These are phyloP conservation scores for Plasmodiophora brassicae DNA, from an alignment of 208 protist genomes.

Conservation along the genomic window DNA sequence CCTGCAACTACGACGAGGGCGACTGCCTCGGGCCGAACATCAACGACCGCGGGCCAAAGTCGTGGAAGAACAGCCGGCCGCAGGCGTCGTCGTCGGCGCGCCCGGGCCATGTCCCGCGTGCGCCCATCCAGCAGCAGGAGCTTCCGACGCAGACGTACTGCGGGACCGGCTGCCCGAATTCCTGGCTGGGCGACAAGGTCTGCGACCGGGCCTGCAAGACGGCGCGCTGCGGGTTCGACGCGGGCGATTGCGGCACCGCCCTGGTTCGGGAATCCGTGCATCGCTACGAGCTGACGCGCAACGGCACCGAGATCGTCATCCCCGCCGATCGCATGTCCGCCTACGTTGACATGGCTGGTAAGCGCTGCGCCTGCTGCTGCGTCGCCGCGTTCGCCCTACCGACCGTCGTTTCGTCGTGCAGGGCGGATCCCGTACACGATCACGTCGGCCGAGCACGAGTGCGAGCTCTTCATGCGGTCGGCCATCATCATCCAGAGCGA, in stretches of 20 bases:
- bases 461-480: slow-evolving; percentile 3
- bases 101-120: not conserved
- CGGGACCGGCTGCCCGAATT: slow-evolving; percentile 54
- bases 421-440: not conserved
- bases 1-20: slow-evolving; percentile 41
- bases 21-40: slow-evolving; percentile 26
- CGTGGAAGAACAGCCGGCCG: not conserved
- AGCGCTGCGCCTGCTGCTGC: not conserved
- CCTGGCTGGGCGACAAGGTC: slow-evolving; percentile 66
- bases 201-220: slow-evolving; percentile 57
- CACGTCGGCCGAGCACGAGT: slow-evolving; percentile 31
- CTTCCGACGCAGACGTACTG: slow-evolving; percentile 46
- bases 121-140: too few species aligned
- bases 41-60: not conserved
- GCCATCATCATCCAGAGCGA: slow-evolving; percentile 24
- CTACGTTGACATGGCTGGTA: slow-evolving; percentile 24
- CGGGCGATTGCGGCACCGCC: slow-evolving; percentile 36
- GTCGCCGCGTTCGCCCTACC: not conserved
- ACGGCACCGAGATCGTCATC: not conserved
- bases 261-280: slow-evolving; percentile 6
- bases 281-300: not conserved
- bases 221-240: slow-evolving; percentile 37
- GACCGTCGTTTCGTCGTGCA: not conserved
- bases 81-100: not conserved
- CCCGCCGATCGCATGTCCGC: not conserved